Base-by-base conservation (phyloP, 345 rosid species). In the Boechera retrofracta region DNA sequence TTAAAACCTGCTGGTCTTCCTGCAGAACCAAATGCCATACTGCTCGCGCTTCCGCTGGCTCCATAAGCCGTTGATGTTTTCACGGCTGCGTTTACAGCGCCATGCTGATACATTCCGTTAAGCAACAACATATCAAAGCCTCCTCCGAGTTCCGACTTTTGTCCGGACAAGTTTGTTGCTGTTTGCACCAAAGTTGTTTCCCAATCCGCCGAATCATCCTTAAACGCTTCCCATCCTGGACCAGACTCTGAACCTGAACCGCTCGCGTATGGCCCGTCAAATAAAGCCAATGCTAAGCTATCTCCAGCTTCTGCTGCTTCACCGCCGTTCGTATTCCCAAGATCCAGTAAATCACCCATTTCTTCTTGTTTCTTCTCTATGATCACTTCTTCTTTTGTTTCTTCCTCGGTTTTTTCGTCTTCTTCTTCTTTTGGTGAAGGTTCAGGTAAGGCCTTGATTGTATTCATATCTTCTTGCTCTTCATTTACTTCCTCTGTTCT, bases 171-270 rank as follows among this genome's bases (percentile, higher is more conserved):
- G 38, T 72, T 79, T 63, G 92, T 86, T 5, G 86, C 86, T 15
- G 98, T 77, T 69, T 89, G 88, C 61, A 94, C 89, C 64, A 92
- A 80, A 13, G 95, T 81, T 18, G 88, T 82, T 63, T 92, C 98
- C 97, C 98, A 92, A 66, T 89, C 90, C 1, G 82, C 80, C 0
- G 84, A 54, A 26, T 87, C 87, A 0, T 89, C 91, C 13, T 55
- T 67, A 69, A 92, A 90, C 21, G 96, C 90, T 68, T 89, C 85
- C 97, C 98, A 92, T 38, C 74, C 51, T 5, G 85, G 76, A 52
- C 79, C 61, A 0, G 80, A 59, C 48, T 6, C 81, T 47, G 10
- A 74, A 55, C 7, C 83, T 4, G 63, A 69, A 71, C 6, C 48
- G 44, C 48, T 77, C 6, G 76, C 55, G 36, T 64, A 77, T 2